These are phyloP conservation scores for Hirsutella minnesotensis DNA, from an alignment of 2,329 filamentous ascomycete species.

Conservation along the genomic window DNA sequence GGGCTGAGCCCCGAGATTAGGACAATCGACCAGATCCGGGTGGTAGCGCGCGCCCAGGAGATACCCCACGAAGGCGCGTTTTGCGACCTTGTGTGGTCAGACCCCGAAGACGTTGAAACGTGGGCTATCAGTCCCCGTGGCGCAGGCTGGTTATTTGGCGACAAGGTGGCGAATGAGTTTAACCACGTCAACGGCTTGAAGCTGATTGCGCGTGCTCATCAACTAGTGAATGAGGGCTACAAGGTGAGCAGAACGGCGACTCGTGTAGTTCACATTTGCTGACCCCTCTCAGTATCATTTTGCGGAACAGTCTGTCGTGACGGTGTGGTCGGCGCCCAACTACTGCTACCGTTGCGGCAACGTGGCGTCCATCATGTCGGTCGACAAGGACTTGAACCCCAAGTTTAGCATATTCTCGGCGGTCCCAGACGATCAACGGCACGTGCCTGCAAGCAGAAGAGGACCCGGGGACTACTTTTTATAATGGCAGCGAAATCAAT, in stretches of 20 bases:
- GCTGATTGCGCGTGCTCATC: conserved; percentile 92
- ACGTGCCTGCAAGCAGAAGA: conserved; percentile 60
- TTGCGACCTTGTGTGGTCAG: conserved; percentile 96
- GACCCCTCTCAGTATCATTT: conserved; percentile 64
- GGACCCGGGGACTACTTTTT: conserved; percentile 62
- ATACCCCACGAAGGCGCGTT: conserved; percentile 98
- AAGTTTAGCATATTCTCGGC: conserved; percentile 89
- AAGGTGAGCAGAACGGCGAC: conserved; percentile 46
- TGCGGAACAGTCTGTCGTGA: conserved; percentile 86
- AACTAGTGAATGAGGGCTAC: conserved; percentile 95
- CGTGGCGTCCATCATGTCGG: conserved; percentile 90
- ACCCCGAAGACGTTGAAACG: conserved; percentile 93
- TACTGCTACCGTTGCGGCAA: conserved; percentile 95
- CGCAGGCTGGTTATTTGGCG: conserved; percentile 95
- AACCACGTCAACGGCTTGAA: conserved; percentile 93
- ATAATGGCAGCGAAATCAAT: conserved; percentile 22
- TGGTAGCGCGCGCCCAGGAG: conserved; percentile 93
- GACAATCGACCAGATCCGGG: conserved; percentile 97
- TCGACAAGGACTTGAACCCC: conserved; percentile 73
- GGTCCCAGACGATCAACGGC: conserved; percentile 74
- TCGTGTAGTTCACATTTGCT: conserved; percentile 9
- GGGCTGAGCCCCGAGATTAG: conserved; percentile 84
- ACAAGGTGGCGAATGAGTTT: conserved; percentile 95
- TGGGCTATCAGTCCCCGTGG: conserved; percentile 91
- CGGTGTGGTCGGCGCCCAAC: conserved; percentile 96